phyloP scores from a whole-genome alignment of 148 eudicot species.

The Simmondsia chinensis region DNA sequence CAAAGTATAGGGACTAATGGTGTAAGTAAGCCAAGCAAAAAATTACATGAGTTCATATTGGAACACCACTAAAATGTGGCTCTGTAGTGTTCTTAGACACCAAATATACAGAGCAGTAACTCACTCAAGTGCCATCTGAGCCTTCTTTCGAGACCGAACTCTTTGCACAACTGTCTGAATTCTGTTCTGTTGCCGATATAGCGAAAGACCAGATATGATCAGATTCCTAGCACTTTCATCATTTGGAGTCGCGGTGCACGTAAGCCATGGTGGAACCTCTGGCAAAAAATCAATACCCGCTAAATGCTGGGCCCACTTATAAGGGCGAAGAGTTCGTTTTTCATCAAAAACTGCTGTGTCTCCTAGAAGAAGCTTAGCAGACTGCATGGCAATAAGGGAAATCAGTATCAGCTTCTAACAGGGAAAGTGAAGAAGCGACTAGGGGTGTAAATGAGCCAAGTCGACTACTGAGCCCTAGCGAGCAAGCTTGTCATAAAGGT shows the following conservation, averaged over 20 bases:
- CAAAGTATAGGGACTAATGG: too few species aligned
- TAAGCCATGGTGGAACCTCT: conserved; percentile 64
- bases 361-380: conserved; percentile 68
- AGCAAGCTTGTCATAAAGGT: too few species aligned
- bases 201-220: conserved; percentile 61
- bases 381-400: too few species aligned
- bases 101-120: conserved; percentile 50
- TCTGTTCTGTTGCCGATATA: conserved; percentile 78
- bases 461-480: too few species aligned
- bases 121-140: conserved; percentile 92
- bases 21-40: too few species aligned
- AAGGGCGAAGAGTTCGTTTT: conserved; percentile 59
- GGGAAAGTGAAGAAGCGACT: too few species aligned
- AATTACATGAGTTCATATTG: too few species aligned
- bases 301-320: conserved; percentile 94
- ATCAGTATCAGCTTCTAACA: too few species aligned
- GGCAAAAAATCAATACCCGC: conserved; percentile 94
- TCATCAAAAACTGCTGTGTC: conserved; percentile 56
- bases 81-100: conserved; percentile 13
- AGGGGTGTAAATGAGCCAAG: too few species aligned
- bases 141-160: conserved; percentile 74
- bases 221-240: conserved; percentile 38
- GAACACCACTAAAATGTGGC: too few species aligned
- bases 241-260: conserved; percentile 26
- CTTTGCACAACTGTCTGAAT: conserved; percentile 81